Conservation (phyloP, 768 basidiomycete species). For the Suillus subalutaceus region DNA sequence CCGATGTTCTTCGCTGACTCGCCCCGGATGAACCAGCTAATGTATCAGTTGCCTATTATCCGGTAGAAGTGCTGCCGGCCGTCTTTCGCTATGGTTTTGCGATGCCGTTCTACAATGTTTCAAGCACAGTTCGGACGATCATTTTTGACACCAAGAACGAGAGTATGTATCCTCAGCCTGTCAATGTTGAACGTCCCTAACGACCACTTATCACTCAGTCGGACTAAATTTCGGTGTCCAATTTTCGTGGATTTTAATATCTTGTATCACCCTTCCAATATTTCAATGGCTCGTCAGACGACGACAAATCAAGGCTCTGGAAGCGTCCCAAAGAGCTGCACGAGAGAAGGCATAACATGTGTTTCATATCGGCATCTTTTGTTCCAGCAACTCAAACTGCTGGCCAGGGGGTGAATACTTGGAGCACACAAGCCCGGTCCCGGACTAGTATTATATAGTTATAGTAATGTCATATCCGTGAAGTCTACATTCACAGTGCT, state of each 20-base stretch:
- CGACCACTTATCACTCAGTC: conserved; percentile 39
- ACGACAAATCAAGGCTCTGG: conserved; percentile 27
- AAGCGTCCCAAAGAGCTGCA: background rate
- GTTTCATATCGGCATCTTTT: background rate
- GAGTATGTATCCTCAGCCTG: conserved; percentile 39
- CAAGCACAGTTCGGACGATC: conserved; percentile 59
- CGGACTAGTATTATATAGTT: background rate
- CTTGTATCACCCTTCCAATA: conserved; percentile 53
- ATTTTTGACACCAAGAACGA: conserved; percentile 68
- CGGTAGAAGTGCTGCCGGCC: conserved; percentile 58
- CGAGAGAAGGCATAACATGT: conserved; percentile 1
- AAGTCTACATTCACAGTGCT: background rate
- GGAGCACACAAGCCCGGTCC: background rate
- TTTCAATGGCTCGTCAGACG: conserved; percentile 48
- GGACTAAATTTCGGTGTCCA: conserved; percentile 65
- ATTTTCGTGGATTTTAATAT: conserved; percentile 56
- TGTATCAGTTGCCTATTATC: conserved; percentile 58
- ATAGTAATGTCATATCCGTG: background rate
- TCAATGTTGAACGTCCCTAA: background rate
- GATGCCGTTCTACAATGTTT: conserved; percentile 73
- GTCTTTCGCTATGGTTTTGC: conserved; percentile 71
- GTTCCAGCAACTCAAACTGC: background rate
- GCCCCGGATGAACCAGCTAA: conserved; percentile 42
- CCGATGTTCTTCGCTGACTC: background rate
- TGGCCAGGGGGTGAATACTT: background rate